Evolutionary conservation across 73 alveolate genomes (phyloP).

Genomic region (Uronychia setigera): DNA sequence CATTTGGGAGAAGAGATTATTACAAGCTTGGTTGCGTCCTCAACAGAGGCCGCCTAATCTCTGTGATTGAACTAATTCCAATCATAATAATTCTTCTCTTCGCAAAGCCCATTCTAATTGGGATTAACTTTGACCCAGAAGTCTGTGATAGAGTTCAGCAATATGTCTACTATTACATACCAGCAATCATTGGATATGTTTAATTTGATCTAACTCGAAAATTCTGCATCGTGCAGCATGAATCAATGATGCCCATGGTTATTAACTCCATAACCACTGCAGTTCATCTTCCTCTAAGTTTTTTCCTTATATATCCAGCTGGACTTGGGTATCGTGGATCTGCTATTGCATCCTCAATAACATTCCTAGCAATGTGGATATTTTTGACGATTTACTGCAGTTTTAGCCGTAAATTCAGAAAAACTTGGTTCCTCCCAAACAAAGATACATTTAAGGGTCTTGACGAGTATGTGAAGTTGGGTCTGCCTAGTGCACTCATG

Average conservation of each 20-base stretch:
- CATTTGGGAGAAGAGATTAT: background rate
- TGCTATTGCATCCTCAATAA: background rate
- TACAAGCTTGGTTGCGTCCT: background rate
- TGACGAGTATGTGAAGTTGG: slow-evolving; percentile 24
- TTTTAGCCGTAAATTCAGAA: background rate
- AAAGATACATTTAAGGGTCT: background rate
- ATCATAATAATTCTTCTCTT: background rate
- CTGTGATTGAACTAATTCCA: background rate
- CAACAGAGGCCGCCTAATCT: background rate
- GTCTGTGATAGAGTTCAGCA: background rate
- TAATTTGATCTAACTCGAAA: background rate
- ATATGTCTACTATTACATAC: background rate
- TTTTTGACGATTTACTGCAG: background rate
- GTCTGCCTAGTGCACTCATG: slow-evolving; percentile 52
- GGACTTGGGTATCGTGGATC: background rate
- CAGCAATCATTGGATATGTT: background rate
- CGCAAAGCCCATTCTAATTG: background rate
- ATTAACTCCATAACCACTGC: background rate
- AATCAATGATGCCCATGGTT: background rate
- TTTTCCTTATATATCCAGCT: background rate
- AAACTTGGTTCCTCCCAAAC: background rate
- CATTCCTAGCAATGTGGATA: background rate
- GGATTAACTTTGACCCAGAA: background rate
- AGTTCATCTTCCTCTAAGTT: background rate
- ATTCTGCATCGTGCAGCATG: background rate